Evolutionary conservation across 2,329 filamentous ascomycete genomes (phyloP).

Genomic region (Talaromyces sp.): DNA sequence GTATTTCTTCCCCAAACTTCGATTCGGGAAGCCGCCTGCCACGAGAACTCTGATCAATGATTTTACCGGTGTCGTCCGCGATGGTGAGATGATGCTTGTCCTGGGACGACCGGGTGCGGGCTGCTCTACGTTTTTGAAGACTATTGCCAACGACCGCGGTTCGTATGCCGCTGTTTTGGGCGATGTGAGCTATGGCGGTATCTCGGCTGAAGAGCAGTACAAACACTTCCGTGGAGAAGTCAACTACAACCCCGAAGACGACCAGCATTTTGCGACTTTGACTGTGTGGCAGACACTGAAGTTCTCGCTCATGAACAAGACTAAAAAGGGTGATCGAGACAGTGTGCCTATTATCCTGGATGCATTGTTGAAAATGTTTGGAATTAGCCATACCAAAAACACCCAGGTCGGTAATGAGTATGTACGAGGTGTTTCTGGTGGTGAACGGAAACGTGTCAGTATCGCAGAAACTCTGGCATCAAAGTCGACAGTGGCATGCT

Average conservation of each 20-base stretch:
- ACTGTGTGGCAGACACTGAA: conserved; percentile 76
- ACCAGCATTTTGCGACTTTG: conserved; percentile 69
- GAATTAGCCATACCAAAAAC: conserved; percentile 71
- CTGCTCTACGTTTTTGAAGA: conserved; percentile 74
- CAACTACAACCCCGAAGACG: conserved; percentile 68
- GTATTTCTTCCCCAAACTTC: conserved; percentile 53
- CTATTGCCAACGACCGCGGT: conserved; percentile 67
- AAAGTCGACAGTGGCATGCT: conserved; percentile 70
- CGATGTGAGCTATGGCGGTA: conserved; percentile 69
- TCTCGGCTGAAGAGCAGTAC: conserved; percentile 65
- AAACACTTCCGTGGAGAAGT: conserved; percentile 72
- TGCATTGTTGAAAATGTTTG: conserved; percentile 73
- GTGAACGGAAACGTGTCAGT: conserved; percentile 75
- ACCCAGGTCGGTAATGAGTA: conserved; percentile 74
- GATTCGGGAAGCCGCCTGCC: conserved; percentile 49
- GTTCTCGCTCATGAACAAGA: conserved; percentile 74
- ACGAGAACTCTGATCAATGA: conserved; percentile 61
- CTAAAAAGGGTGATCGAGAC: conserved; percentile 62
- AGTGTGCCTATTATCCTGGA: conserved; percentile 61
- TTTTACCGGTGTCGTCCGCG: conserved; percentile 65
- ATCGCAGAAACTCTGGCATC: conserved; percentile 76
- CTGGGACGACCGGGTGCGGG: conserved; percentile 71
- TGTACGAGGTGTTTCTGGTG: conserved; percentile 72
- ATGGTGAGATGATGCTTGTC: conserved; percentile 71
- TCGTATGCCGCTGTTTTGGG: conserved; percentile 66